Conservation (phyloP, 192 early-diverging fungal species). For the Podila verticillata region DNA sequence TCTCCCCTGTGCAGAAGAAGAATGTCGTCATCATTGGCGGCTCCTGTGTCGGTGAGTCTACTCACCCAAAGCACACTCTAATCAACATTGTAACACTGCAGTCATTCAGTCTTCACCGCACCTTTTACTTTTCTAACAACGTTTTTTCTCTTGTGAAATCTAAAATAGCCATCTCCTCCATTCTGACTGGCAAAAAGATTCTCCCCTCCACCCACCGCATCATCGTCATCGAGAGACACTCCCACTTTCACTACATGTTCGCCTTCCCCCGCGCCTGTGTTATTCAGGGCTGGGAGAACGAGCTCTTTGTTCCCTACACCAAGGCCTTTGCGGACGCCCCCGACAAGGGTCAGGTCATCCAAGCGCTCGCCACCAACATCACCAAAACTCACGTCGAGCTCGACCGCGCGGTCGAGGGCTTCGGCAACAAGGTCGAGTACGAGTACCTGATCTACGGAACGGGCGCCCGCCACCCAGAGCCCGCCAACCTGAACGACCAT, state of each 20-base stretch:
- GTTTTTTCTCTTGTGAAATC: background rate
- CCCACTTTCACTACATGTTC: constrained; percentile 71
- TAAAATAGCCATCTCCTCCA: constrained; percentile 42
- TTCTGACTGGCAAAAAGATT: constrained; percentile 30
- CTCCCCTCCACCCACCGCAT: constrained; percentile 59
- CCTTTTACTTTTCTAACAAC: background rate
- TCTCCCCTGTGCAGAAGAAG: constrained; percentile 15
- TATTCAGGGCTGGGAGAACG: constrained; percentile 63
- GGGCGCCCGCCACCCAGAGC: constrained; percentile 62
- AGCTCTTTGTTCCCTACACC: constrained; percentile 68
- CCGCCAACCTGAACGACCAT: constrained; percentile 53
- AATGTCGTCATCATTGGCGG: constrained; percentile 61
- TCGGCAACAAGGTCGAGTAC: constrained; percentile 58
- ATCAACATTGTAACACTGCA: background rate
- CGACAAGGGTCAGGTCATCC: constrained; percentile 56
- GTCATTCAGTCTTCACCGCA: background rate
- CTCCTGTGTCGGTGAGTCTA: constrained; percentile 55
- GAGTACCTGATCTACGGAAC: constrained; percentile 65
- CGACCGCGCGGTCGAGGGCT: constrained; percentile 60
- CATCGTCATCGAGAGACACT: constrained; percentile 65
- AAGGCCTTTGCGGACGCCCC: constrained; percentile 51
- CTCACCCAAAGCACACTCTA: background rate
- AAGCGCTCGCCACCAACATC: constrained; percentile 58
- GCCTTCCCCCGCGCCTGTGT: constrained; percentile 69
- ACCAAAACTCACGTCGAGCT: constrained; percentile 58